Percentiles rank a stretch among this genome's conserved stretches.
These are phyloP conservation scores for Asterella californica DNA, from an alignment of 225 moss, liverwort and hornwort genomes.

Conservation along the genomic window DNA sequence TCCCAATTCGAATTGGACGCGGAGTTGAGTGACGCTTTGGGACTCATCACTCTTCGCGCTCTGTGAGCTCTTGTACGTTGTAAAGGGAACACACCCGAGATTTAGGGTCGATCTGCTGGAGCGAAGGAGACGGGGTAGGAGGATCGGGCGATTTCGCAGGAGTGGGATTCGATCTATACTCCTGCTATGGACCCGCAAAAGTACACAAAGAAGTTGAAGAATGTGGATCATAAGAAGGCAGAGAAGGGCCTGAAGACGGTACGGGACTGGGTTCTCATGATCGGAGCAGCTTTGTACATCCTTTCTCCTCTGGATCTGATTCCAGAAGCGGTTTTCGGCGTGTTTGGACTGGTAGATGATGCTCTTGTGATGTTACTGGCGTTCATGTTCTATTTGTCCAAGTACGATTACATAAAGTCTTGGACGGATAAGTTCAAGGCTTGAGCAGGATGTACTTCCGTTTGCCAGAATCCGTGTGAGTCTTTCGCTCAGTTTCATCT, in stretches of 20 bases:
- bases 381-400: slow-evolving; percentile 17
- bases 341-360: slow-evolving; percentile 38
- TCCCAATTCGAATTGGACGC: no score
- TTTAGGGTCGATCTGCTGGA: background rate
- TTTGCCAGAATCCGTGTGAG: background rate
- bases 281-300: slow-evolving; percentile 35
- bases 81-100: background rate
- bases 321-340: slow-evolving; percentile 42
- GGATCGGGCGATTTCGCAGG: background rate
- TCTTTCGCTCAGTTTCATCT: background rate
- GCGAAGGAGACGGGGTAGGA: background rate
- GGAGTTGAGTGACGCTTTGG: no score
- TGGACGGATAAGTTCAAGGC: slow-evolving; percentile 11
- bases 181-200: slow-evolving; percentile 18
- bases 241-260: slow-evolving; percentile 24
- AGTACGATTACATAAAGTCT: slow-evolving; percentile 15
- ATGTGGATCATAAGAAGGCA: slow-evolving; percentile 26
- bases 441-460: background rate
- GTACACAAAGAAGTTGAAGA: slow-evolving; percentile 19
- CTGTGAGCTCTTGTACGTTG: background rate
- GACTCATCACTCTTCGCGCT: background rate
- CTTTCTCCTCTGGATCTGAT: slow-evolving; percentile 39
- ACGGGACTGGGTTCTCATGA: slow-evolving; percentile 31
- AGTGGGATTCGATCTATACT: background rate
- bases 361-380: slow-evolving; percentile 27